Evolutionary conservation across 2,329 filamentous ascomycete genomes (phyloP), one percentile per base, ranked within the genome.

Genomic region (Thermoascus crustaceus): DNA sequence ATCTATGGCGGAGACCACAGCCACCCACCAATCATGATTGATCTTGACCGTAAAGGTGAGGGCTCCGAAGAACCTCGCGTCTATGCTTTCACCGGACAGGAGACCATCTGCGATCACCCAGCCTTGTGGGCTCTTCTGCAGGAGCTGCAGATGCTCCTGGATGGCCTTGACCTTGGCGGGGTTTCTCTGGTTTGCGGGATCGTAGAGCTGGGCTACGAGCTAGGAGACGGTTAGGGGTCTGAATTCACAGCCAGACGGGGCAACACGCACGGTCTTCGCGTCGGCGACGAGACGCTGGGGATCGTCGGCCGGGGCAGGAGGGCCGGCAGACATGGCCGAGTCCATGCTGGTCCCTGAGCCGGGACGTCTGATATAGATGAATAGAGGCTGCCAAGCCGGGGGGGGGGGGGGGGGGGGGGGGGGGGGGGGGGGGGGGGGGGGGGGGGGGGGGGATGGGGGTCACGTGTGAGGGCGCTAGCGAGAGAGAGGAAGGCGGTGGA

Each of bases 11-110:
- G 13, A 9, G 11, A 4, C 26, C 16, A 22, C 30, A 31, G 10
- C 9, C 26, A 46, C 68, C 44, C 65, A 83, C 82, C 80, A 85
- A 54, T 91, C 85, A n/a, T 80, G 82, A 56, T 96, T 95, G 39
- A 96, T 76, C 64, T 96, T 98, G 49, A 96, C 78, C 33, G 86
- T 93, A 46, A 95, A 82, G 0, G 89, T 96, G 40, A 95, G 71
- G 19, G 88, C 89, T 9, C 86, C 91, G 55, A 94, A 94, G 63
- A 96, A 96, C 45, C 83, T 82, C 47, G 91, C 77, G 50, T 88
- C 81, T 41, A 82, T 75, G 46, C 85, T 78, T 14, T 74, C 66
- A 41, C 76, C 78, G 33, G 68, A 68, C 7, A 95, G 67, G 9
- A 96, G 69, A 34, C 77, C 76, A 52, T 89, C 80, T 13, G 86